Percentiles rank a stretch among this genome's conserved stretches.
Evolutionary conservation across 1,284 basidiomycete species (phyloP).

Genomic region (Cutaneotrichosporon dermatis): DNA sequence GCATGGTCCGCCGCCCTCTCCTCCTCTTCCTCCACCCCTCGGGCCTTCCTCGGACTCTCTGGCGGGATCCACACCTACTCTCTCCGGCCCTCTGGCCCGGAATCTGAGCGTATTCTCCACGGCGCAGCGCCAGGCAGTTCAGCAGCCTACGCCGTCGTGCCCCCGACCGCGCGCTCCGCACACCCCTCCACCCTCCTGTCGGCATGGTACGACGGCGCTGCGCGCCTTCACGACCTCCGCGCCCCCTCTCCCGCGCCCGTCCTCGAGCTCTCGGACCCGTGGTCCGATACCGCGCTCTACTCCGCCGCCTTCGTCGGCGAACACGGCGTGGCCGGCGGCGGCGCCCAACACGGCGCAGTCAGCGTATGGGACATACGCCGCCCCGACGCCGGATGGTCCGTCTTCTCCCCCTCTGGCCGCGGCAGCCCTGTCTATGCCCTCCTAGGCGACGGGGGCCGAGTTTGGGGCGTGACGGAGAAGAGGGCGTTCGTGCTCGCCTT

Average conservation of each 20-base stretch:
- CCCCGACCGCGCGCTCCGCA: not conserved
- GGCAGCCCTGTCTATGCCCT: constrained; percentile 47
- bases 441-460: constrained; percentile 39
- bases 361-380: constrained; percentile 40
- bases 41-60: constrained; percentile 9
- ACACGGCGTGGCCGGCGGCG: constrained; percentile 38
- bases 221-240: constrained; percentile 46
- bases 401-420: constrained; percentile 45
- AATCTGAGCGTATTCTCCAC: not conserved
- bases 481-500: constrained; percentile 45
- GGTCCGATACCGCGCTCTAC: constrained; percentile 44
- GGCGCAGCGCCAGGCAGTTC: not conserved
- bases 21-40: not conserved
- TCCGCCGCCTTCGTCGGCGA: constrained; percentile 36
- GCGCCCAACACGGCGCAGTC: constrained; percentile 42
- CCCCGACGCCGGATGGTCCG: constrained; percentile 31
- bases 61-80: constrained; percentile 9
- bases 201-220: constrained; percentile 46
- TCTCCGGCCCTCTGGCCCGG: not conserved
- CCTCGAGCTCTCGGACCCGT: constrained; percentile 37
- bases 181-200: constrained; percentile 24
- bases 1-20: constrained; percentile 39
- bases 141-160: constrained; percentile 13
- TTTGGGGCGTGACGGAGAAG: constrained; percentile 47
- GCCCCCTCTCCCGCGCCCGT: constrained; percentile 17